Evolutionary conservation across 129 eudicot genomes (phyloP), one percentile per base, ranked within the genome.

Genomic region (Escallonia herrerae): DNA sequence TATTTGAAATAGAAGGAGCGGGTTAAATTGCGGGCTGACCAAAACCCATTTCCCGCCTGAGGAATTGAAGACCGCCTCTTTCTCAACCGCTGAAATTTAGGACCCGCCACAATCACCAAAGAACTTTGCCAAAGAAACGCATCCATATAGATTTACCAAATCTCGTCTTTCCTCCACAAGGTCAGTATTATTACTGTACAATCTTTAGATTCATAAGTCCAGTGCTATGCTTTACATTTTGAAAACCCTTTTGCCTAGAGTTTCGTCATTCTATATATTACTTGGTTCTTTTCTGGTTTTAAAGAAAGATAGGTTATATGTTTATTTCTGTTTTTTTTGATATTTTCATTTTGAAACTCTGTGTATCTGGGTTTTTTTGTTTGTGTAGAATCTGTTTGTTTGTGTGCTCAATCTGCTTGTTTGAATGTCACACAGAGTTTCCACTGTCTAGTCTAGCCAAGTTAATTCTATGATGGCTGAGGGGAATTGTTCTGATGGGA

Each of bases 381-480:
- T 22, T 22, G 33, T 22, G 33, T 1, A 22, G 33, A 22, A 22
- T 22, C 33, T 22, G 33, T 22, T 22, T 22, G 1, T 22, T 22
- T 22, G 33, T 22, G 33, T 22, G 33, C 1, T 22, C 33, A 22
- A 22, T 22, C 33, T 22, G 33, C 1, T 22, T 22, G 33, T 22
- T 22, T 22, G 33, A 22, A 22, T 22, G 33, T 22, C 33, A 22
- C 33, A 22, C 1, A 22, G 33, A 22, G 33, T 22, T 22, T 22
- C 33, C 33, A 22, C 33, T 22, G 33, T 22, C 33, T 53, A n/a
- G 3, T 53, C 14, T 2, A 53, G 4, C 13, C n/a, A 12, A 52
- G 63, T n/a, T 9, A 42, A 15, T 70, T 71, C 52, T 52, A 69
- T 59, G 15, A 90, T 84, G 97, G 64, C 71, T 44, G 86, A 69